Evolutionary conservation across 306 rosid genomes (phyloP), one percentile per base, ranked within the genome.

Genomic region (Cucurbita argyrosperma): DNA sequence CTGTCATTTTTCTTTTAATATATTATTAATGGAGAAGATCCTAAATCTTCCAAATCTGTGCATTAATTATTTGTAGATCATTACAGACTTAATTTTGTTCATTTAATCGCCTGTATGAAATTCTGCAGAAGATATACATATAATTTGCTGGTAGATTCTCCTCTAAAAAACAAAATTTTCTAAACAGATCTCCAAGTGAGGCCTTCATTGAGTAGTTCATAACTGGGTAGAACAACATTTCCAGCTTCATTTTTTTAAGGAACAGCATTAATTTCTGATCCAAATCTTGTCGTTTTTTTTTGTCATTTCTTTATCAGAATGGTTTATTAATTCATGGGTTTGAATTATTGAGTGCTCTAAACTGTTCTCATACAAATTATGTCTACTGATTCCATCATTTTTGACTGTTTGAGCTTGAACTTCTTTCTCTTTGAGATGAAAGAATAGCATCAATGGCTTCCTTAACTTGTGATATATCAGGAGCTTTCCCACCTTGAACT

Each of bases 391-490:
- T 6, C 5, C 21, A 55, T 73, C 75, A 76, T 83, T 82, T 83
- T 23, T 51, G 39, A 63, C 55, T 76, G 53, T 37, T 76, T 76
- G 88, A 88, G 82, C 85, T 80, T 40, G 86, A 86, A 71, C 61
- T 85, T 78, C 75, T 88, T 18, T 88, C 86, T 77, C 82, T 83
- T 68, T 90, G 91, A 58, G 93, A 84, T 26, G 90, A 81, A 56
- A 92, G 86, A 71, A 92, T 87, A 10, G 83, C 89, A 77, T 92
- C 98, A 76, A 92, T 90, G 81, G 98, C 96, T 81, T 90, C 96
- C 79, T 83, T 92, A 38, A 88, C 98, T 84, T 92, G 98, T 71
- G 96, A 82, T 75, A 92, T 87, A 76, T 90, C 96, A 37, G 92
- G 96, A 50, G 96, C 86, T 77, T 86, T 92, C 67, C 90, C 93